Evolutionary conservation across 805 yeast species (phyloP), one percentile per base, ranked within the genome.

Genomic region (Isabelozyma gotoi): DNA sequence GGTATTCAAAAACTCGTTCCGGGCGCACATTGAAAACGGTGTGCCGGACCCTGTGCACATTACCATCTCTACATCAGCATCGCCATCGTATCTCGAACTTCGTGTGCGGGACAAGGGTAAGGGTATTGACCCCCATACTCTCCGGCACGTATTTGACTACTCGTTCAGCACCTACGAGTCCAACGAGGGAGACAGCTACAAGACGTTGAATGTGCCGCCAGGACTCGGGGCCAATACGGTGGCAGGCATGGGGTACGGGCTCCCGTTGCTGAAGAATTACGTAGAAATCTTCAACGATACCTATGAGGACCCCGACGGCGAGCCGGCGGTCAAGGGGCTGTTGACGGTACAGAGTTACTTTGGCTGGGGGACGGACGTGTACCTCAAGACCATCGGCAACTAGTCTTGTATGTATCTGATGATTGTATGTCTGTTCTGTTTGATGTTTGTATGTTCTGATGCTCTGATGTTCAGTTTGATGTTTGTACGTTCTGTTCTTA

Each of bases 201-300:
- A 77, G 53, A 81, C 87, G 0, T 63, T 82, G 43, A 85, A 85
- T 53, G 78, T 78, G 20, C 82, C 85, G 27, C 91, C 90, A 0
- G 91, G 90, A 2, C 74, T 76, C 18, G 84, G 84, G 1, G 85
- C 87, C 1, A 77, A 77, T 53, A 70, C 77, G 7, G 81, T 92
- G 29, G 96, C 97, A 0, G 99, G 99, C 0, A 86, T 94, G 87
- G 98, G 98, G 0, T 92, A 89, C 59, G 99, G 99, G 0, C 65
- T 92, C 43, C 98, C 98, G 5, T 68, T 92, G 48, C 86, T 91
- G 70, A 71, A 67, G 48, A 65, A 62, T 48, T 71, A 71, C 51
- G 58, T 70, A 15, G 75, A 71, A 52, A 63, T 69, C 2, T 71
- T 71, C 50, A 69, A 70, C 47, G 71, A 65, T 40, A 62, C 68